Evolutionary conservation across 1,284 basidiomycete genomes (phyloP).

Genomic region (Austroboletus rostrupii): DNA sequence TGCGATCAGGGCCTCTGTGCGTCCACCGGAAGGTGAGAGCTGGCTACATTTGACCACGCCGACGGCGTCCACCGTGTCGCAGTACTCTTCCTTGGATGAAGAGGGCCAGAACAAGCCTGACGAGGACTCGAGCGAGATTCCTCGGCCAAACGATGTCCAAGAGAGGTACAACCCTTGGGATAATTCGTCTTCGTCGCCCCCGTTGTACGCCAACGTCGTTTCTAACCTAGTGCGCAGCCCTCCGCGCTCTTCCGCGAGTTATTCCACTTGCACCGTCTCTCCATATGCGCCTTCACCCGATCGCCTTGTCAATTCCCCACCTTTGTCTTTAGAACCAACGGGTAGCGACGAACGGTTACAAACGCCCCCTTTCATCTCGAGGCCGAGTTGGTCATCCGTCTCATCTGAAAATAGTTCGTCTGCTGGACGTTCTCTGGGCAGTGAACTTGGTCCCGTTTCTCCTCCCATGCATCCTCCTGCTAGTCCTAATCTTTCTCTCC

Average conservation of each 20-base stretch:
- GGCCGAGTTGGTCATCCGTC: constrained; percentile 26
- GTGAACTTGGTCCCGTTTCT: constrained; percentile 14
- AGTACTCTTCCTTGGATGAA: constrained; percentile 10
- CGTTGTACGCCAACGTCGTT: constrained; percentile 26
- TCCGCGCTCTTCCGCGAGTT: constrained; percentile 8
- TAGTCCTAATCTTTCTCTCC: constrained; percentile 27
- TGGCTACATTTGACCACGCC: constrained; percentile 33
- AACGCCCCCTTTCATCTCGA: constrained; percentile 15
- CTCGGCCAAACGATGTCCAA: constrained; percentile 7
- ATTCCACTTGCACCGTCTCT: constrained; percentile 6
- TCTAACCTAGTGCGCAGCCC: constrained; percentile 19
- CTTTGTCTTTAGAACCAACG: constrained; percentile 13
- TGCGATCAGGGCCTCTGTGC: constrained; percentile 13
- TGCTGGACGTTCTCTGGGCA: constrained; percentile 13
- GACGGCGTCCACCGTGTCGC: constrained; percentile 24
- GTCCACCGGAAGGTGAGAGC: constrained; percentile 29
- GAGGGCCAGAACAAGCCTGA: constrained; percentile 4
- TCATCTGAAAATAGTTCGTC: constrained; percentile 27
- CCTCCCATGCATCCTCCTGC: constrained; percentile 18
- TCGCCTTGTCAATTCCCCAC: constrained; percentile 14
- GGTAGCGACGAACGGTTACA: constrained; percentile 16
- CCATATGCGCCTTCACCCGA: constrained; percentile 9
- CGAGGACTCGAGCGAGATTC: constrained; percentile 4
- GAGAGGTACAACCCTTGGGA: constrained; percentile 3
- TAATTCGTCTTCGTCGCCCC: constrained; percentile 14